These are phyloP conservation scores for Nakaseomyces bracarensis DNA, from an alignment of 1,139 yeast species.

Conservation along the genomic window DNA sequence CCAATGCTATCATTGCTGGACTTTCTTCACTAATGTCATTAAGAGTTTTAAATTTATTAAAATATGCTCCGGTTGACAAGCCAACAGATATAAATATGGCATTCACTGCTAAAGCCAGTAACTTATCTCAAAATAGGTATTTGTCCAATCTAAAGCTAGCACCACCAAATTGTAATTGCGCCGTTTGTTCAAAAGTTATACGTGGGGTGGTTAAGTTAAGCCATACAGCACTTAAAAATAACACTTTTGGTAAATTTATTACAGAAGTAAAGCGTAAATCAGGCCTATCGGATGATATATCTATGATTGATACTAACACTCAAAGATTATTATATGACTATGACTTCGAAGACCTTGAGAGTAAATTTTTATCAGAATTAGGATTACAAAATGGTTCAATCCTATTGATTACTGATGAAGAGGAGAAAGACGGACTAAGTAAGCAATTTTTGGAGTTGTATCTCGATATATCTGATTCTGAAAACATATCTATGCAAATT, in stretches of 20 bases:
- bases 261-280: constrained; percentile 41
- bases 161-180: constrained; percentile 59
- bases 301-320: constrained; percentile 51
- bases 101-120: constrained; percentile 60
- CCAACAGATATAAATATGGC: constrained; percentile 40
- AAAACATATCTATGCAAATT: constrained; percentile 11
- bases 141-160: constrained; percentile 55
- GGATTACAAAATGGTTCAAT: constrained; percentile 54
- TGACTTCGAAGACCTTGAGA: constrained; percentile 78
- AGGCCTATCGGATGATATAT: constrained; percentile 56
- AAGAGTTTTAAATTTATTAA: constrained; percentile 38
- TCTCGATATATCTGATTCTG: constrained; percentile 32
- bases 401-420: constrained; percentile 63
- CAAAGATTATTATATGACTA: constrained; percentile 68
- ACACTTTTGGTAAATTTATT: constrained; percentile 40
- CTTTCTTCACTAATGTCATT: constrained; percentile 68
- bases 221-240: constrained; percentile 15
- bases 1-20: constrained; percentile 93
- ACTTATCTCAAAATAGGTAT: constrained; percentile 40
- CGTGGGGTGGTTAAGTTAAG: constrained; percentile 42
- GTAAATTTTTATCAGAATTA: constrained; percentile 42
- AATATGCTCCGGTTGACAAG: constrained; percentile 17
- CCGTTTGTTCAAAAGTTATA: constrained; percentile 56
- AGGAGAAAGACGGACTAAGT: constrained; percentile 43
- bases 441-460: constrained; percentile 65